Conservation (phyloP, 495 filamentous ascomycete species). For the Aspergillus indologenus region DNA sequence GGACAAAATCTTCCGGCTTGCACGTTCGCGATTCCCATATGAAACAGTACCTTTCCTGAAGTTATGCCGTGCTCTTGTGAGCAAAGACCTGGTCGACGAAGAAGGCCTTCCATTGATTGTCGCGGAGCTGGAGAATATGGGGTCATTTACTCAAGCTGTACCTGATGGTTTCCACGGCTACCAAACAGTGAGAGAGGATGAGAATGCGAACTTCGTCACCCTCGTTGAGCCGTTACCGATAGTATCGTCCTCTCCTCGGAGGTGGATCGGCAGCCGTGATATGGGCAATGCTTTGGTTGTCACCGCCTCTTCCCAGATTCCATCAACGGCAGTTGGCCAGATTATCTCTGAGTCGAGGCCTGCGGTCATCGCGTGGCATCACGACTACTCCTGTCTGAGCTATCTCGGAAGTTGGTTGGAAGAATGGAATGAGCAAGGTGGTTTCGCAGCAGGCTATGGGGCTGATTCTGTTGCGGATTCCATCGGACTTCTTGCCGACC, state of each 20-base stretch:
- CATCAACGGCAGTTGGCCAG: conserved; percentile 63
- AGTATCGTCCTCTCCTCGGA: conserved; percentile 28
- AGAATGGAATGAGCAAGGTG: conserved; percentile 46
- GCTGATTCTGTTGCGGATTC: conserved; percentile 59
- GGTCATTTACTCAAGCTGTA: conserved; percentile 70
- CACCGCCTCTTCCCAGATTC: conserved; percentile 44
- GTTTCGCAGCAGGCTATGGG: conserved; percentile 31
- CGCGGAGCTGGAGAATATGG: conserved; percentile 57
- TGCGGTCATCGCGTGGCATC: conserved; percentile 65
- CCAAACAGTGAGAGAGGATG: conserved; percentile 74
- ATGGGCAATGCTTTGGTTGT: conserved; percentile 37
- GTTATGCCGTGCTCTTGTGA: conserved; percentile 54
- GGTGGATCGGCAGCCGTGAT: conserved; percentile 17
- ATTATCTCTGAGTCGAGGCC: conserved; percentile 65
- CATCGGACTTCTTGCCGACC: conserved; percentile 57
- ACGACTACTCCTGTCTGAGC: conserved; percentile 71
- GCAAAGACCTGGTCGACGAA: conserved; percentile 40
- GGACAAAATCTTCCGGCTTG: conserved; percentile 53
- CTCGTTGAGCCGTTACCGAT: conserved; percentile 41
- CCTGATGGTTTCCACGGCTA: conserved; percentile 65
- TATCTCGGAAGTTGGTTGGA: conserved; percentile 74
- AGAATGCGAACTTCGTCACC: conserved; percentile 65
- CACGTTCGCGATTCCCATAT: conserved; percentile 77
- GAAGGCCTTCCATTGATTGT: conserved; percentile 50
- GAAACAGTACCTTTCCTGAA: conserved; percentile 79